phyloP scores from a whole-genome alignment of 345 rosid species.

The Aquilaria sinensis region DNA sequence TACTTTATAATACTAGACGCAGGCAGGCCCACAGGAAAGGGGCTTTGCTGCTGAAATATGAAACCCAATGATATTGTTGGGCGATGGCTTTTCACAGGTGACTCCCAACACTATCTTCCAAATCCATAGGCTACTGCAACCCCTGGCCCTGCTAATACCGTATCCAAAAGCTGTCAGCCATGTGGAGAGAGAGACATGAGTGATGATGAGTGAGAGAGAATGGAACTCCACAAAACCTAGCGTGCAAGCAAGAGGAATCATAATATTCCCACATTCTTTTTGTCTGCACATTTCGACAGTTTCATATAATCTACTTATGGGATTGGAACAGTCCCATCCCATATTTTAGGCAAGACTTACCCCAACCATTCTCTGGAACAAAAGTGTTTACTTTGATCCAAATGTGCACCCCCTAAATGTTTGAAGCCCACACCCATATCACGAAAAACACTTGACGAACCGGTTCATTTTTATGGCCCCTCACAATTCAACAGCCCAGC shows the following conservation, averaged over 20 bases:
- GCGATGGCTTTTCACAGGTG: conserved; percentile 15
- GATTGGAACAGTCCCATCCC: too few relatives aligned
- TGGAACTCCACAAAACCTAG: conserved; percentile 26
- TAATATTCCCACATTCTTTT: conserved; percentile 26
- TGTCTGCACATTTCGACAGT: conserved; percentile 14
- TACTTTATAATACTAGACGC: not conserved
- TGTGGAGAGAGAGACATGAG: conserved; percentile 24
- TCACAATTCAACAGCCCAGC: too few relatives aligned
- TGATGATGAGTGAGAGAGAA: conserved; percentile 12
- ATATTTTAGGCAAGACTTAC: too few relatives aligned
- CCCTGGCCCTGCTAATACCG: conserved; percentile 12
- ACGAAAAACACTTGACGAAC: too few relatives aligned
- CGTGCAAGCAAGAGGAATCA: conserved; percentile 41
- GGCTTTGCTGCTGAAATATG: conserved; percentile 9
- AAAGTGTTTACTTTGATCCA: too few relatives aligned
- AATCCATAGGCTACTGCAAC: conserved; percentile 18
- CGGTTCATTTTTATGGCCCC: too few relatives aligned
- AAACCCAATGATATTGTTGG: conserved; percentile 18
- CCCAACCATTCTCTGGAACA: too few relatives aligned
- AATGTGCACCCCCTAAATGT: too few relatives aligned
- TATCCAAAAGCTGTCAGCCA: conserved; percentile 35
- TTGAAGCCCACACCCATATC: too few relatives aligned
- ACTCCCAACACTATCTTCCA: conserved; percentile 13
- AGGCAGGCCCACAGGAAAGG: conserved; percentile 15
- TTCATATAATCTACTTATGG: too few relatives aligned